A percentile compares a stretch with the other conserved stretches of the same genome.
These are phyloP conservation scores for Penicillium sp. DNA, from an alignment of 2,329 filamentous ascomycete species.

Conservation along the genomic window DNA sequence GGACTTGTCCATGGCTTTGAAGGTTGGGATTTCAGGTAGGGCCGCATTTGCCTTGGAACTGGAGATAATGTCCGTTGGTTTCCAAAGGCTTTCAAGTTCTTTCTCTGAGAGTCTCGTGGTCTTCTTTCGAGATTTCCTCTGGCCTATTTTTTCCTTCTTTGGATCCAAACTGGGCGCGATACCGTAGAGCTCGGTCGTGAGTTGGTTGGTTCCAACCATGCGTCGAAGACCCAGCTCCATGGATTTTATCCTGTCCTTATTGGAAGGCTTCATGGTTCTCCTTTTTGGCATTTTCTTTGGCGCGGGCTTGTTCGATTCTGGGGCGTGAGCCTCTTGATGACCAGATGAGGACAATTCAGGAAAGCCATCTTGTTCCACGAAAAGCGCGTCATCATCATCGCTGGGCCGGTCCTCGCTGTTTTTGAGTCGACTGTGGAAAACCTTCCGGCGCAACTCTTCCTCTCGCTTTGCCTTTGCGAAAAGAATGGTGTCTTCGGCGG, in stretches of 20 bases:
- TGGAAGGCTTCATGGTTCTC: not conserved
- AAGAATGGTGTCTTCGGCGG: not conserved
- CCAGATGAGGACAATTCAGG: not conserved
- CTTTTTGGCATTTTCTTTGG: not conserved
- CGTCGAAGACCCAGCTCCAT: not conserved
- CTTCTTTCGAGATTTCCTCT: not conserved
- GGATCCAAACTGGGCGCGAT: not conserved
- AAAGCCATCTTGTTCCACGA: not conserved
- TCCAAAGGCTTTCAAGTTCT: not conserved
- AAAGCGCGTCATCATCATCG: not conserved
- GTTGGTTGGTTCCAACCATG: not conserved
- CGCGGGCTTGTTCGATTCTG: not conserved
- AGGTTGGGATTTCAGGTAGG: slow-evolving; percentile 26
- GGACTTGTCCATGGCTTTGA: slow-evolving; percentile 24
- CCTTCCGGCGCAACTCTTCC: not conserved
- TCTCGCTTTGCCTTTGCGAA: not conserved
- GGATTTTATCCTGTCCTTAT: not conserved
- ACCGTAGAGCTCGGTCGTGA: not conserved
- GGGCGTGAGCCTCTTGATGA: not conserved
- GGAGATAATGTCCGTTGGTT: slow-evolving; percentile 18
- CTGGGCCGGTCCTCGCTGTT: not conserved
- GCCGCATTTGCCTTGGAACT: slow-evolving; percentile 31
- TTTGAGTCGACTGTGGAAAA: not conserved
- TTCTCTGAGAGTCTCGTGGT: not conserved
- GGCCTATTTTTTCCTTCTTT: too few species aligned